These are phyloP conservation scores for Quercus engelmannii DNA, from an alignment of 306 rosid genomes.

Conservation along the genomic window DNA sequence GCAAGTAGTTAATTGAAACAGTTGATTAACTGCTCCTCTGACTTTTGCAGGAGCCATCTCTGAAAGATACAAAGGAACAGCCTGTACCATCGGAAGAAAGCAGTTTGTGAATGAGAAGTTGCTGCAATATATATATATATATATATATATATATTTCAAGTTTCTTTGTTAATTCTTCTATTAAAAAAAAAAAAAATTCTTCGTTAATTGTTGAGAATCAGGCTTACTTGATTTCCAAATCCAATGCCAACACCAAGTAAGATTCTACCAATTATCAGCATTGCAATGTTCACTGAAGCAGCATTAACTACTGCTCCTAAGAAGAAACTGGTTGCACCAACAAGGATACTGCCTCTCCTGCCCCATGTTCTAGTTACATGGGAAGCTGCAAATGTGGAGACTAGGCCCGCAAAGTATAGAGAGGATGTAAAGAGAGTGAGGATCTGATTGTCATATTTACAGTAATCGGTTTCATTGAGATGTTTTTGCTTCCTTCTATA, in stretches of 20 bases:
- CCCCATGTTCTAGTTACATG: constrained; percentile 68
- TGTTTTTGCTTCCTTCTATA: constrained; percentile 63
- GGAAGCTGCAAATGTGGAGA: constrained; percentile 86
- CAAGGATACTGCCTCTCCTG: constrained; percentile 83
- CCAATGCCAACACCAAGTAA: constrained; percentile 88
- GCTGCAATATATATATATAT: background rate
- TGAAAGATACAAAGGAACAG: constrained; percentile 83
- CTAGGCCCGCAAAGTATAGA: constrained; percentile 77
- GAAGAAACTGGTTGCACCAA: constrained; percentile 79
- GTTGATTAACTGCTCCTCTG: constrained; percentile 89
- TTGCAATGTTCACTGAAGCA: constrained; percentile 58
- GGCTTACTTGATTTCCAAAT: constrained; percentile 87
- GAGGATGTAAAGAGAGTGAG: constrained; percentile 94
- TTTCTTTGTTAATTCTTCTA: background rate
- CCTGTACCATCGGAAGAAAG: constrained; percentile 40
- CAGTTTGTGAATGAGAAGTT: background rate
- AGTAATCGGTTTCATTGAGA: constrained; percentile 72
- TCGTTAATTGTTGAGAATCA: background rate
- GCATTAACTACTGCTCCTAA: constrained; percentile 80
- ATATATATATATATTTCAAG: too few species aligned
- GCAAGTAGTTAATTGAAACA: constrained; percentile 74
- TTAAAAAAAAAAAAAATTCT: background rate
- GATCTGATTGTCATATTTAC: constrained; percentile 82
- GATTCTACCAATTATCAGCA: constrained; percentile 79
- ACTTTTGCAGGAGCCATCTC: constrained; percentile 88